A percentile compares a stretch with the other conserved stretches of the same genome.
These are phyloP conservation scores for Phytophthora sp. DNA, from an alignment of 352 stramenopile species.

Conservation along the genomic window DNA sequence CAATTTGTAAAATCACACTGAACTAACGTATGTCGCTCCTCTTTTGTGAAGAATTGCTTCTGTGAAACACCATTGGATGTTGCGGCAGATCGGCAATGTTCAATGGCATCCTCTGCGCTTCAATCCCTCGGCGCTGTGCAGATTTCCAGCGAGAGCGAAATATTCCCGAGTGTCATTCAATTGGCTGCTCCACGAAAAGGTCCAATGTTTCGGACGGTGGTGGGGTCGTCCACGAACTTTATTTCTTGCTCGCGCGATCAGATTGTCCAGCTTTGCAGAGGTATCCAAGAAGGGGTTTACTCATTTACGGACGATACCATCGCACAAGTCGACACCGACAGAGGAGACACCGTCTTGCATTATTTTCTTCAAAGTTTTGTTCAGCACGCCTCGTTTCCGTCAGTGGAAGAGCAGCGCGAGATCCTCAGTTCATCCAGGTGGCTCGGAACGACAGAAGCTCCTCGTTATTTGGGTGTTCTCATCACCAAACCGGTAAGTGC, in stretches of 20 bases:
- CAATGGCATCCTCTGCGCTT: slow-evolving; percentile 34
- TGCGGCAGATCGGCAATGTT: slow-evolving; percentile 38
- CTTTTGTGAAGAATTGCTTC: slow-evolving; percentile 49
- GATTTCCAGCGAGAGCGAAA: slow-evolving; percentile 42
- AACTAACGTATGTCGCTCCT: not conserved
- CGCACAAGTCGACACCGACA: slow-evolving; percentile 44
- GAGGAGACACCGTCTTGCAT: slow-evolving; percentile 57
- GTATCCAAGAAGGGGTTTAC: slow-evolving; percentile 45
- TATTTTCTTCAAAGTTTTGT: slow-evolving; percentile 53
- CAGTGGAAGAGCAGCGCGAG: slow-evolving; percentile 38
- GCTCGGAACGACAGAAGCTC: slow-evolving; percentile 41
- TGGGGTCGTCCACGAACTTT: slow-evolving; percentile 35
- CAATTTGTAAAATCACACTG: not conserved
- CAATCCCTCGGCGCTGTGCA: slow-evolving; percentile 45
- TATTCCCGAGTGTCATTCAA: slow-evolving; percentile 38
- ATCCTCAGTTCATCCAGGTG: slow-evolving; percentile 38
- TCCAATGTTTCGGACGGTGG: slow-evolving; percentile 34
- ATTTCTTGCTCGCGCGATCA: slow-evolving; percentile 43
- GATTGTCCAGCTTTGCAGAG: slow-evolving; percentile 42
- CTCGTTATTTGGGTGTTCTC: slow-evolving; percentile 35
- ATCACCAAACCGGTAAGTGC: slow-evolving; percentile 47
- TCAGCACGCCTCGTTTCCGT: slow-evolving; percentile 39
- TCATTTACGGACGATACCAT: slow-evolving; percentile 47
- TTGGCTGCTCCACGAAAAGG: slow-evolving; percentile 25
- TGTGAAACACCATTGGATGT: slow-evolving; percentile 48